A percentile compares a stretch with the other conserved stretches of the same genome.
phyloP scores from a whole-genome alignment of 805 yeast species.

The Sungouiozyma ichnusensis region DNA sequence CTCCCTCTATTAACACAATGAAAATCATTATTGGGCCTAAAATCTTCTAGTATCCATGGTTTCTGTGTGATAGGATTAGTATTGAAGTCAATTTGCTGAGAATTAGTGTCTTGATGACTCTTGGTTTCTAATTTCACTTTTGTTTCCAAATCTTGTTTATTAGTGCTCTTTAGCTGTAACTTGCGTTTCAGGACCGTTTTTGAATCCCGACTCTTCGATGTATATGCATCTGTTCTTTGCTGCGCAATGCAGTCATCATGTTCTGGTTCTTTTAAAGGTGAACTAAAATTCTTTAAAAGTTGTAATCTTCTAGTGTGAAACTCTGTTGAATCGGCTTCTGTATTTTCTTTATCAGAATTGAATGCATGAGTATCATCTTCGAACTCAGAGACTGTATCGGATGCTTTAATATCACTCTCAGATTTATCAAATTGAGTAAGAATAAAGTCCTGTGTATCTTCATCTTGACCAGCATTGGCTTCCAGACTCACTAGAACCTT shows the following conservation, averaged over 20 bases:
- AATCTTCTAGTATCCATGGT: constrained; percentile 29
- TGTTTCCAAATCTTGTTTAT: background rate
- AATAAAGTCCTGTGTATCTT: constrained; percentile 16
- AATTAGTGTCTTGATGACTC: too few species aligned
- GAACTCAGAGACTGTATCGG: background rate
- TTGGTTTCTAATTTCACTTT: too few species aligned
- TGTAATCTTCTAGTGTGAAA: background rate
- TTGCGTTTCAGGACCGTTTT: background rate
- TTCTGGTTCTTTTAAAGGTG: constrained; percentile 7
- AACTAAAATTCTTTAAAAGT: constrained; percentile 1
- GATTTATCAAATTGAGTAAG: constrained; percentile 15
- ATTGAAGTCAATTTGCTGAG: constrained; percentile 11
- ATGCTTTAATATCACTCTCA: background rate
- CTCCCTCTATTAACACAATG: constrained; percentile 8
- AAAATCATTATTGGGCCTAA: constrained; percentile 19
- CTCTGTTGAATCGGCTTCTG: background rate
- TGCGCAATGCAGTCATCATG: too few species aligned
- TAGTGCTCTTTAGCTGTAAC: background rate
- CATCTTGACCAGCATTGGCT: constrained; percentile 2
- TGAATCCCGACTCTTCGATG: background rate
- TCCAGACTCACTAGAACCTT: too few species aligned
- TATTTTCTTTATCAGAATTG: background rate
- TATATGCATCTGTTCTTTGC: background rate
- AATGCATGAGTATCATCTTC: background rate
- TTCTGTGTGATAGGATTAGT: constrained; percentile 19